phyloP scores from a whole-genome alignment of 352 stramenopile species.

The Pythium dissimile region DNA sequence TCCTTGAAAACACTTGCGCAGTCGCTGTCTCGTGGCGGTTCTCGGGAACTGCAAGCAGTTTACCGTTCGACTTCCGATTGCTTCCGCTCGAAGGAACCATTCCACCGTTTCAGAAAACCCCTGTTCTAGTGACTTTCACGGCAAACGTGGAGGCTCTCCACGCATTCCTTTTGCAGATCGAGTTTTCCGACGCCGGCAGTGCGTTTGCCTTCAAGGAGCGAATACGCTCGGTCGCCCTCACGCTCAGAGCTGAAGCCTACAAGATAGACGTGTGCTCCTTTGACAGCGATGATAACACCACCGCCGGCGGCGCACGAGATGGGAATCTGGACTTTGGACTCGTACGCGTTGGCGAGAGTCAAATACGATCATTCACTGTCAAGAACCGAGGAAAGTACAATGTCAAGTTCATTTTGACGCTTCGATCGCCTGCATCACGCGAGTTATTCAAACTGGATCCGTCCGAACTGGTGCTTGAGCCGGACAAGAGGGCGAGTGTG shows the following conservation, averaged over 20 bases:
- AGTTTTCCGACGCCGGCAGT: conserved; percentile 84
- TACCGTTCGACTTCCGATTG: conserved; percentile 66
- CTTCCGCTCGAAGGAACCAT: conserved; percentile 73
- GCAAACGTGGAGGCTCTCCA: conserved; percentile 70
- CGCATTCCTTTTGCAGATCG: conserved; percentile 50
- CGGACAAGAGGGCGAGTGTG: conserved; percentile 62
- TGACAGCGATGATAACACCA: conserved; percentile 39
- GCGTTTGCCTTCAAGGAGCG: conserved; percentile 43
- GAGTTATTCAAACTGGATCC: conserved; percentile 86
- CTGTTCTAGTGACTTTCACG: conserved; percentile 69
- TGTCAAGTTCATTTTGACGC: conserved; percentile 82
- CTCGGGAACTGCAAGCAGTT: conserved; percentile 2
- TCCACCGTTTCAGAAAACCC: conserved; percentile 57
- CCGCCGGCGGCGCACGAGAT: conserved; percentile 27
- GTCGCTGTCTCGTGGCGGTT: conserved; percentile 79
- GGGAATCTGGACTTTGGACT: conserved; percentile 90
- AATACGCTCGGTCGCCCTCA: conserved; percentile 29
- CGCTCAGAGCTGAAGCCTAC: conserved; percentile 85
- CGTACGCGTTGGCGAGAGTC: conserved; percentile 89
- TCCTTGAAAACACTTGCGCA: conserved; percentile 77
- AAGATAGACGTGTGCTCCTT: conserved; percentile 89
- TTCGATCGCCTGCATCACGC: conserved; percentile 42
- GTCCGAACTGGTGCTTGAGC: conserved; percentile 66
- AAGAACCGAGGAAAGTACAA: conserved; percentile 93
- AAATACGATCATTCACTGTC: conserved; percentile 78